Base-by-base conservation (phyloP, 2,329 filamentous ascomycete species). In the Ophiostoma angusticollis region DNA sequence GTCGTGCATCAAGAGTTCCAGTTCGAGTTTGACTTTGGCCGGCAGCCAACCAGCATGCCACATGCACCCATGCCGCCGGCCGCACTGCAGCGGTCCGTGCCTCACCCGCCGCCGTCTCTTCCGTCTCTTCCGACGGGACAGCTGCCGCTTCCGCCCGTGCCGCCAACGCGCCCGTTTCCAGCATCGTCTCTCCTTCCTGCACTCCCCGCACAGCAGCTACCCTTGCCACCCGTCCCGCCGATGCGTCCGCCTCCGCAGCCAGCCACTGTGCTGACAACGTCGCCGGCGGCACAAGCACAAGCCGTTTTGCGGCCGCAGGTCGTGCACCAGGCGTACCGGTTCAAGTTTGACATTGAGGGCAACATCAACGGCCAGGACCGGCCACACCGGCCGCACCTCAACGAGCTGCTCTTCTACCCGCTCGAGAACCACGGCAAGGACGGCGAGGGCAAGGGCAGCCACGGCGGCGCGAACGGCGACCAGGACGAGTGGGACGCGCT, bases 1-100 rank as follows among this genome's bases (percentile, higher is more conserved):
- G 56, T 67, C 14, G 61, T 68, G 4, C 63, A 65, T 44, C 64
- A 68, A 45, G 63, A 65, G 38, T 65, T 65, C 31, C 61, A 63
- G 21, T 66, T 67, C 45, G 63, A 62, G 43, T 60, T 61, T 30
- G 54, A 58, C 42, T 54, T n/a, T n/a, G n/a, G 52, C 14, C 49
- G 52, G 7, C 53, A 52, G 36, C 52, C 47, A 39, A 23, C 25
- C 11, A 23, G 35, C 12, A 16, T 35, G 25, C 23, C 23, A 11
- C 5, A 21, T 12, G 5, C 35, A 11, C 16, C 19, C 19, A 14
- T 24, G 22, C n/a, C n/a, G n/a, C n/a, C n/a, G n/a, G n/a, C n/a
- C n/a, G n/a, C n/a, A 30, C 18, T 16, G 14, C 35, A 23, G 14
- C 35, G 11, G 18, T 28, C 3, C 25, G 6, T 17, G 19, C 9